Evolutionary conservation across 768 basidiomycete genomes (phyloP).

Genomic region (Mycena belliarum): DNA sequence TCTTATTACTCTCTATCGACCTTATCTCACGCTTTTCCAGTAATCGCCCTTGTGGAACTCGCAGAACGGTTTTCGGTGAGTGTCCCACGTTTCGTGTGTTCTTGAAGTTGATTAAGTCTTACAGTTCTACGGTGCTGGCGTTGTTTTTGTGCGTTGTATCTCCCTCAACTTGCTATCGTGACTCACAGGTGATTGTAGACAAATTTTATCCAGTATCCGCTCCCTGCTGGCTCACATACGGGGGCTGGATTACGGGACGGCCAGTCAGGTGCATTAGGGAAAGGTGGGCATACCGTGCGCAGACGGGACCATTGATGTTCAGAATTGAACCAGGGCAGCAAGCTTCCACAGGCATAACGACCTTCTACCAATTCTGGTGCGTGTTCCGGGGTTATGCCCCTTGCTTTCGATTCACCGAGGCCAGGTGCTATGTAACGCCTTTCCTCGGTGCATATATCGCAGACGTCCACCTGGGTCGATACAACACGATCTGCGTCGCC

Average conservation of each 20-base stretch:
- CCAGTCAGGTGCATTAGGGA: constrained; percentile 68
- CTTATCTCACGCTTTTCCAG: constrained; percentile 29
- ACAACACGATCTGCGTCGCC: constrained; percentile 68
- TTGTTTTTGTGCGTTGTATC: constrained; percentile 11
- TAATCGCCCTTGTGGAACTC: constrained; percentile 68
- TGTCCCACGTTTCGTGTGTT: neutral
- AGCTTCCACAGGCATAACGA: constrained; percentile 70
- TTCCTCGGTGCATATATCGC: constrained; percentile 73
- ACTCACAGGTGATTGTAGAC: constrained; percentile 28
- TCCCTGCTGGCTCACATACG: constrained; percentile 64
- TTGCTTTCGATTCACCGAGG: neutral
- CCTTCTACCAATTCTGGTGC: constrained; percentile 72
- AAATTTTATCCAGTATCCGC: constrained; percentile 75
- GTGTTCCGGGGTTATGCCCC: neutral
- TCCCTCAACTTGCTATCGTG: neutral
- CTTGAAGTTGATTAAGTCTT: neutral
- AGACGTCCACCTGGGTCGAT: constrained; percentile 72
- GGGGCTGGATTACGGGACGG: constrained; percentile 57
- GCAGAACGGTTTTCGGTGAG: constrained; percentile 75
- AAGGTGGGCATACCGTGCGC: constrained; percentile 31
- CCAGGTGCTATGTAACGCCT: constrained; percentile 66
- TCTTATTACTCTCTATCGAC: neutral
- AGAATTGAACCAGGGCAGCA: constrained; percentile 63
- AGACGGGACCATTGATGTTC: too few species aligned
- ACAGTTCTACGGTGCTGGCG: constrained; percentile 17